Evolutionary conservation across 176 grass and related monocot genomes (phyloP).

Genomic region (Cenchrus fungigraminus): DNA sequence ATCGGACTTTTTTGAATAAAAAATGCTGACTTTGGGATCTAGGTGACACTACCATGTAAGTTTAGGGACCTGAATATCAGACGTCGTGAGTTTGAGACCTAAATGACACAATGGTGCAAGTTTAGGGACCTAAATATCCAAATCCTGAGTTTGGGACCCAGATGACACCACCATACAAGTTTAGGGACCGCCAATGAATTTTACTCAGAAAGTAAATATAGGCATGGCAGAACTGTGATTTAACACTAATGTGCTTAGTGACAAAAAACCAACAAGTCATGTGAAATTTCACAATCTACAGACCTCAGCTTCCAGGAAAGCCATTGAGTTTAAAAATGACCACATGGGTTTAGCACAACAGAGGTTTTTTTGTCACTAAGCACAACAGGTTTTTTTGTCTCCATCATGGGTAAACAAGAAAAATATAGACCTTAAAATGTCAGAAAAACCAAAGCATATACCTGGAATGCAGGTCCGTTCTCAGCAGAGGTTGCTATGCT

Average conservation of each 20-base stretch:
- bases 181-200: no score
- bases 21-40: no score
- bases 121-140: no score
- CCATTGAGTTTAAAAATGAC: neutral
- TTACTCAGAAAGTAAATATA: neutral
- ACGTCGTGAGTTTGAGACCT: no score
- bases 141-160: no score
- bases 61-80: no score
- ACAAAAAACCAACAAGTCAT: neutral
- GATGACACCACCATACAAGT: no score
- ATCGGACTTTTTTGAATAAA: no score
- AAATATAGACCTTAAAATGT: neutral
- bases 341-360: neutral
- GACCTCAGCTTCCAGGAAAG: neutral
- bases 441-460: conserved; percentile 44
- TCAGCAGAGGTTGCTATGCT: conserved; percentile 85
- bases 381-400: no score
- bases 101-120: no score
- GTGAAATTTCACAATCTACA: neutral
- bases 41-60: no score
- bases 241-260: neutral
- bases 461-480: conserved; percentile 95
- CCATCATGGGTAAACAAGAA: conserved; percentile 15
- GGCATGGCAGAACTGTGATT: neutral
- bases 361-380: no score